Evolutionary conservation across 805 yeast genomes (phyloP), one percentile per base, ranked within the genome.

Genomic region (Yarrowia hollandica): DNA sequence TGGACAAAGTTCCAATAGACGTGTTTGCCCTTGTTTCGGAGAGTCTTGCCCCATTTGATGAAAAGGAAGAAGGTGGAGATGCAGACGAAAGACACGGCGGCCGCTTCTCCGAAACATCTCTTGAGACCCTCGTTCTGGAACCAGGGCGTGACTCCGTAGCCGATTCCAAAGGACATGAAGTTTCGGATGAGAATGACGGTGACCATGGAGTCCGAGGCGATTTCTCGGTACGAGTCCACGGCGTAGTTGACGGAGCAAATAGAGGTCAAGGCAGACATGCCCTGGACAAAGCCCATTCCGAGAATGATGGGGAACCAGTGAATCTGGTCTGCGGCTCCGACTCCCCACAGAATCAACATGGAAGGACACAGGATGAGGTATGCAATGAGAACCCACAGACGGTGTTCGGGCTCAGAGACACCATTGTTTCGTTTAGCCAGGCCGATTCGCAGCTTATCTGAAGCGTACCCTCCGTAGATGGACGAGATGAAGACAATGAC

Each of bases 61-160:
- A 50, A 34, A 14, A 50, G 15, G 41, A 50, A 34, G 31, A 50
- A 50, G 23, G 41, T 35, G 16, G 56, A 50, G 31, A 50, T 50
- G 15, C 56, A 50, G 12, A 25, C 56, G 16, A 50, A 50, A 7
- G 56, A 15, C 5, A 50, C 33, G n/a, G 23, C 56, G 2, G 56
- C 56, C 7, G 56, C 56, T 16, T 50, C 41, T 8, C 56, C 56
- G 22, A 78, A 80, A 26, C 79, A 73, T 61, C 77, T 72, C 63
- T 78, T 78, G 62, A 71, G 68, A 2, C 83, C 83, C 58, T 74
- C 67, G 63, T 77, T 76, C 5, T 62, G 67, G 25, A 79, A 71
- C 77, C 81, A 80, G 22, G 80, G 78, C 3, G 81, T 79, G 56
- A 80, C 73, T 21, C 81, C 82, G 61, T 79, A 80, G 60, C 75